Evolutionary conservation across 176 grass and related monocot species (phyloP), one percentile per base, ranked within the genome.

Genomic region (Cocos nucifera): DNA sequence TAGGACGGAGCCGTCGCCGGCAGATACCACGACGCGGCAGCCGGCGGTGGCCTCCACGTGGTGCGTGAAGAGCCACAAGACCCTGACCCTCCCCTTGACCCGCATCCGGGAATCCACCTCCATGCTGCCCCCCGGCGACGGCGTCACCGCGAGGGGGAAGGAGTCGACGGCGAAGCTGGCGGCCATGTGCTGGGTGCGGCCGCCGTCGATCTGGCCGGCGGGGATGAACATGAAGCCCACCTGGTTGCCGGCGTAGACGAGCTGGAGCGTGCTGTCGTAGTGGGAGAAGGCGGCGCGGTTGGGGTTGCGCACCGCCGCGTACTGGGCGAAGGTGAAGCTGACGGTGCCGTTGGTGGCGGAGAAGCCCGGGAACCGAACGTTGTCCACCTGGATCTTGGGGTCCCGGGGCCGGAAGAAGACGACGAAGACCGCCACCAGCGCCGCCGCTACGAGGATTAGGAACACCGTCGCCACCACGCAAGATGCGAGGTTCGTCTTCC

Each of bases 191-290:
- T 88, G 80, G 60, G 92, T 83, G 72, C 81, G 30, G n/a, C 49
- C 12, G 8, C 2, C 53, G 56, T 53, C 18, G 56, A 30, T 65
- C 8, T 56, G 71, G 0, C 87, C 81, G 0, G 87, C 92, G 17
- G 92, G 90, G 69, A 95, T 95, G 82, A 89, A 95, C 63, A 79
- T 79, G 71, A 81, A 76, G 6, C 57, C 57, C 59, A 74, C 71
- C 59, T 74, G 71, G 19, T 74, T 74, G 27, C 64, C 39, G 71
- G 51, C 16, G 66, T 79, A 95, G 62, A 75, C 85, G 78, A 95
- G 75, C 72, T 76, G 79, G 69, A 95, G 86, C 1, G 82, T 86
- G 79, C 90, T 89, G 77, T 95, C 90, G 64, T 83, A 95, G 74
- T 95, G 90, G 54, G 82, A 75, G 55, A 95, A 77, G 29, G 80